Conservation (phyloP, 805 yeast species). For the Monosporozyma unispora region DNA sequence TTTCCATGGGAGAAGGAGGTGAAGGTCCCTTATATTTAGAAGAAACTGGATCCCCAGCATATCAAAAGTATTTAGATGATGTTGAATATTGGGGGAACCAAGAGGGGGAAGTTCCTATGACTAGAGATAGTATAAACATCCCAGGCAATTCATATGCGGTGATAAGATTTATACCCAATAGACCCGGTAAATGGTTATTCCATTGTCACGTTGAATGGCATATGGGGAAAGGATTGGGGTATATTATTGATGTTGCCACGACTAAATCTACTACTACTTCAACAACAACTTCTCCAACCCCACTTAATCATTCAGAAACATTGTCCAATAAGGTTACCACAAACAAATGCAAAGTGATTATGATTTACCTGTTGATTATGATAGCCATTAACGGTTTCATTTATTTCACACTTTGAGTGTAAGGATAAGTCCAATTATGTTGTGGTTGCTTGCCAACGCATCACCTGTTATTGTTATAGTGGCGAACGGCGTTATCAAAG, state of each 20-base stretch:
- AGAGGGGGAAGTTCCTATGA: constrained; percentile 38
- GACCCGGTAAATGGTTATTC: constrained; percentile 74
- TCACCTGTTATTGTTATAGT: no score
- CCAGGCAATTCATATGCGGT: constrained; percentile 48
- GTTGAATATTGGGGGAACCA: constrained; percentile 17
- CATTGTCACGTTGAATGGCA: constrained; percentile 77
- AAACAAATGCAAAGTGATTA: constrained; percentile 11
- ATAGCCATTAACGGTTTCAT: constrained; percentile 10
- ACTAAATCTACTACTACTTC: no score
- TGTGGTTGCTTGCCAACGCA: no score
- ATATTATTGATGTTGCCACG: constrained; percentile 33
- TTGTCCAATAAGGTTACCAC: neutral
- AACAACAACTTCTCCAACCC: neutral
- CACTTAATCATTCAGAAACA: neutral
- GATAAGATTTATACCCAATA: constrained; percentile 51
- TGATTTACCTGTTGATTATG: constrained; percentile 15
- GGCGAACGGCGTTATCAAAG: neutral
- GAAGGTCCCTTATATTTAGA: constrained; percentile 29
- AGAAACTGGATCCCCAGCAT: constrained; percentile 35
- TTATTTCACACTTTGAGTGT: constrained; percentile 4
- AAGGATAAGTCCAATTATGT: no score
- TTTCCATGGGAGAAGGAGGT: constrained; percentile 39
- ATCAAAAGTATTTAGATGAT: constrained; percentile 23
- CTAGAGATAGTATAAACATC: constrained; percentile 57
- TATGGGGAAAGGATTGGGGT: constrained; percentile 53